phyloP scores from a whole-genome alignment of 805 yeast genomes.

The Saccharomycopsis microspora region DNA sequence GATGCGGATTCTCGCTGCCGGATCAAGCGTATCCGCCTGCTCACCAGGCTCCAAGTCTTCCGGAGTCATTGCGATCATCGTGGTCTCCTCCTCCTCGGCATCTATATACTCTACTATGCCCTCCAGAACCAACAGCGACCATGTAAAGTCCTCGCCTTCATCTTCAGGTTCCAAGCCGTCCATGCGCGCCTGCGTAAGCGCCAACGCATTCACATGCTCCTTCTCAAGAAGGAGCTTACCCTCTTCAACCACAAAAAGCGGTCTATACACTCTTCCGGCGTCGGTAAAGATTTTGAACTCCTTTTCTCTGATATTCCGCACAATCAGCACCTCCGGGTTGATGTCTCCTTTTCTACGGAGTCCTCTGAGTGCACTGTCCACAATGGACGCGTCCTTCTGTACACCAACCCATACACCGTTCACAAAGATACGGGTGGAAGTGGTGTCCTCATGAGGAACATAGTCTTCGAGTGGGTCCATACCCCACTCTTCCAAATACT shows the following conservation, averaged over 20 bases:
- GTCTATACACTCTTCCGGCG: constrained; percentile 98
- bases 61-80: constrained; percentile 97
- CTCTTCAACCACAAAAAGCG: constrained; percentile 87
- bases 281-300: constrained; percentile 95
- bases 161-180: constrained; percentile 39
- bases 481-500: constrained; percentile 97
- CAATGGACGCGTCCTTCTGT: constrained; percentile 88
- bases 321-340: constrained; percentile 91
- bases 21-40: constrained; percentile 42
- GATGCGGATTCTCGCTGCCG: constrained; percentile 81
- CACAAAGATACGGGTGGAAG: constrained; percentile 88
- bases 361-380: constrained; percentile 82
- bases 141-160: constrained; percentile 50
- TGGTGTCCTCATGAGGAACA: constrained; percentile 83
- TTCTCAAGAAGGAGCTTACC: constrained; percentile 72
- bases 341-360: constrained; percentile 93
- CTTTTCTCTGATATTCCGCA: constrained; percentile 92
- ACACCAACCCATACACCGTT: constrained; percentile 99
- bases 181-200: constrained; percentile 46
- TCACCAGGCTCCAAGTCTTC: constrained; percentile 77
- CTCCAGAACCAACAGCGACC: constrained; percentile 72
- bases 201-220: constrained; percentile 66
- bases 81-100: constrained; percentile 98
- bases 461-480: constrained; percentile 96
- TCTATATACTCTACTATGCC: constrained; percentile 95